Evolutionary conservation across 75 land plant genomes (phyloP).

Genomic region (Pinus tabuliformis): DNA sequence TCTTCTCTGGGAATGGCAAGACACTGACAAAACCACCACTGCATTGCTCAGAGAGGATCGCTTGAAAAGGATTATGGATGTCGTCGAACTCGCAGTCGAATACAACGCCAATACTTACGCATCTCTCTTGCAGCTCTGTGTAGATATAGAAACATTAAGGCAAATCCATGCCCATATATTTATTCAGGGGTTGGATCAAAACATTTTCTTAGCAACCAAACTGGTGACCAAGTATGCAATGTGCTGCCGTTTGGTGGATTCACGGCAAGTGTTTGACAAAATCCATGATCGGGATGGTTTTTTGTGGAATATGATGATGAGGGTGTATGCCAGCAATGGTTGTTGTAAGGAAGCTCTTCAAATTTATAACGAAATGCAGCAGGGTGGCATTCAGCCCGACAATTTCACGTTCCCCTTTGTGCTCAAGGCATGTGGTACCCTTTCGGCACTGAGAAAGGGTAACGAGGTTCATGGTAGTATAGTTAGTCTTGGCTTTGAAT

Average conservation of each 20-base stretch:
- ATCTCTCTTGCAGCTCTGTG: too few species aligned
- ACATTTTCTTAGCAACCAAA: not conserved
- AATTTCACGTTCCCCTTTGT: conserved; percentile 6
- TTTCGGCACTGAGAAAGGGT: not conserved
- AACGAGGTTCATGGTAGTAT: conserved; percentile 6
- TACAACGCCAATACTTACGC: too few species aligned
- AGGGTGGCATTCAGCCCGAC: conserved; percentile 13
- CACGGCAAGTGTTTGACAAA: conserved; percentile 1
- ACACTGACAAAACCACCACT: too few species aligned
- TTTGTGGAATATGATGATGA: conserved; percentile 1
- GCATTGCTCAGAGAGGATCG: too few species aligned
- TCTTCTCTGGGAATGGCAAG: too few species aligned
- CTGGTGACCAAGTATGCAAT: not conserved
- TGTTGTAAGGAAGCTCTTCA: not conserved
- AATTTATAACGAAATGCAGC: conserved; percentile 4
- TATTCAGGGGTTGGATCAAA: not conserved
- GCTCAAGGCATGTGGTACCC: conserved; percentile 12
- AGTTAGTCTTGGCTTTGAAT: conserved; percentile 12
- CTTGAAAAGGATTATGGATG: too few species aligned
- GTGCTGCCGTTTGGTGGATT: not conserved
- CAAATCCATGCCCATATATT: not conserved
- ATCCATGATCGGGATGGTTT: not conserved
- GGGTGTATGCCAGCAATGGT: not conserved
- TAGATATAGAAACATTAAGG: too few species aligned
- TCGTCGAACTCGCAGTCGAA: too few species aligned